Evolutionary conservation across 805 yeast genomes (phyloP).

Genomic region (Candida parachauliodes): DNA sequence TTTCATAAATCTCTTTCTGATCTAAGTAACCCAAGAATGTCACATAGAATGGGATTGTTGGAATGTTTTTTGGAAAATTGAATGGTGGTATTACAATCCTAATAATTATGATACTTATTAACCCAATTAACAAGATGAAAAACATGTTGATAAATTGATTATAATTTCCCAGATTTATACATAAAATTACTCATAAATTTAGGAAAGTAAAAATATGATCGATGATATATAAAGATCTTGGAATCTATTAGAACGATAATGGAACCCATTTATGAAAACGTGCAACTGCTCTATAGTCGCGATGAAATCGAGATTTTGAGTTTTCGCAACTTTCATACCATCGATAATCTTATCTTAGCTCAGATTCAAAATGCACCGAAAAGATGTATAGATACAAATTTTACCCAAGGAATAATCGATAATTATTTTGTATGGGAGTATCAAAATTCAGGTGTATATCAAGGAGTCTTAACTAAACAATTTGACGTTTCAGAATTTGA

Average conservation of each 20-base stretch:
- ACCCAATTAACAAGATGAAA: conserved; percentile 2
- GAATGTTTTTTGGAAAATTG: conserved; percentile 50
- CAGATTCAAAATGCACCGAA: background rate
- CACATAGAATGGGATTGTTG: conserved; percentile 61
- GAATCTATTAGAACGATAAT: conserved; percentile 3
- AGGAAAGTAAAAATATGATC: conserved; percentile 3
- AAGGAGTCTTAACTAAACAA: conserved; percentile 28
- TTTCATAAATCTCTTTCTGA: conserved; percentile 44
- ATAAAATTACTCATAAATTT: background rate
- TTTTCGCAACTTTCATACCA: conserved; percentile 8
- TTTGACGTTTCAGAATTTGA: conserved; percentile 24
- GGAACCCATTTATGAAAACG: conserved; percentile 23
- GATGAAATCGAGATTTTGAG: conserved; percentile 14
- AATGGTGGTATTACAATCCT: conserved; percentile 42
- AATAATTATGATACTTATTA: background rate
- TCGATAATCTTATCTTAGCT: background rate
- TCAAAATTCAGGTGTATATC: conserved; percentile 12
- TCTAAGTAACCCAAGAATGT: conserved; percentile 48
- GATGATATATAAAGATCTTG: conserved; percentile 1
- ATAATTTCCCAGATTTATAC: conserved; percentile 2
- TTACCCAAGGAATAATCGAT: background rate
- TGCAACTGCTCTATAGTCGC: conserved; percentile 25
- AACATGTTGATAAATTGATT: conserved; percentile 2
- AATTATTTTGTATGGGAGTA: conserved; percentile 19
- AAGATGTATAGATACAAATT: background rate